A percentile compares a stretch with the other conserved stretches of the same genome.
Conservation (phyloP, 306 rosid species). For the Inga oerstediana region DNA sequence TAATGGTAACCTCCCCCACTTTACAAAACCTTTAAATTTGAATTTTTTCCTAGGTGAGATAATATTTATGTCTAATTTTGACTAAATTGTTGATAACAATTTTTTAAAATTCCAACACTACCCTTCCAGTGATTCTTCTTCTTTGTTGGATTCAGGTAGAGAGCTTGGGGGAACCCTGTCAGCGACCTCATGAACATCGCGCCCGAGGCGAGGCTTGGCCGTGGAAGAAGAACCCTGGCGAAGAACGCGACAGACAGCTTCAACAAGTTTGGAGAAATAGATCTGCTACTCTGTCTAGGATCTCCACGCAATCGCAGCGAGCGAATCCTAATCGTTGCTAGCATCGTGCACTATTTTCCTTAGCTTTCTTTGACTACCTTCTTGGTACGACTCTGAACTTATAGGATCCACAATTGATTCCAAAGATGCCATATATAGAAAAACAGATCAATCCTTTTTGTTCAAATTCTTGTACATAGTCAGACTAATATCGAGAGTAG, state of each 20-base stretch:
- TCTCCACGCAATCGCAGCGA: slow-evolving; percentile 48
- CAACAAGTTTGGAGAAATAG: slow-evolving; percentile 63
- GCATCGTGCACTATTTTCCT: slow-evolving; percentile 9
- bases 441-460: neutral
- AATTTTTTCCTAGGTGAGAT: no score
- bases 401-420: neutral
- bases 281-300: slow-evolving; percentile 57
- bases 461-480: neutral
- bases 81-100: no score
- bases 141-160: no score
- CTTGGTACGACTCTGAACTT: neutral
- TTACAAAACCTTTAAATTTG: no score
- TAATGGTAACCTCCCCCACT: no score
- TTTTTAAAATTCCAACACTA: no score
- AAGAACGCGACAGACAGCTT: slow-evolving; percentile 50
- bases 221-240: slow-evolving; percentile 30
- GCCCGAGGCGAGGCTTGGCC: slow-evolving; percentile 1
- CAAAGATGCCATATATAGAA: neutral
- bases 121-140: no score
- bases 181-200: slow-evolving; percentile 47
- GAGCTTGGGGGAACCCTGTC: slow-evolving; percentile 48
- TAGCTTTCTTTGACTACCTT: slow-evolving; percentile 2
- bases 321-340: neutral
- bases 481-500: neutral
- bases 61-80: no score